These are phyloP conservation scores for Sclerotinia minor DNA, from an alignment of 2,329 filamentous ascomycete species.

Conservation along the genomic window DNA sequence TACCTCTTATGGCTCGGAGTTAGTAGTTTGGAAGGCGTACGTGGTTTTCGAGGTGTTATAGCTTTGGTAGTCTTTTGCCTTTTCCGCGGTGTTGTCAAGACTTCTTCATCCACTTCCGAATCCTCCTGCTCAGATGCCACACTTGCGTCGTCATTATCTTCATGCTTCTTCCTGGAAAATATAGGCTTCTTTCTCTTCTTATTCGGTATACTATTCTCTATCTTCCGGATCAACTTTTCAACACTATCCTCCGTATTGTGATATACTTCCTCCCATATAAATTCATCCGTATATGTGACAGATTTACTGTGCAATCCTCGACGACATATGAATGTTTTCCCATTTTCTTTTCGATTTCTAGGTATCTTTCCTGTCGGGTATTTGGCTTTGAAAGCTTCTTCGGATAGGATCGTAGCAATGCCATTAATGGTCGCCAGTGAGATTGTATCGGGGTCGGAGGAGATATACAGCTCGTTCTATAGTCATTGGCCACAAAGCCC, in stretches of 20 bases:
- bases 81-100: constrained; percentile 54
- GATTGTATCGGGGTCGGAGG: constrained; percentile 82
- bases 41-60: constrained; percentile 40
- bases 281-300: constrained; percentile 88
- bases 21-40: constrained; percentile 48
- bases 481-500: constrained; percentile 28
- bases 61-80: constrained; percentile 51
- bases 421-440: constrained; percentile 87
- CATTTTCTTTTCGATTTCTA: constrained; percentile 69
- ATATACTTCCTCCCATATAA: constrained; percentile 86
- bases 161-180: constrained; percentile 20
- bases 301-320: constrained; percentile 87
- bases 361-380: constrained; percentile 77
- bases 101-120: constrained; percentile 25
- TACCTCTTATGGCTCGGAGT: constrained; percentile 66
- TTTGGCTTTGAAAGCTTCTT: constrained; percentile 61
- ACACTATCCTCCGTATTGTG: constrained; percentile 41
- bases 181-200: constrained; percentile 52
- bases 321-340: constrained; percentile 87
- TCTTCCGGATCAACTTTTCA: constrained; percentile 37
- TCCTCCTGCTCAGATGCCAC: constrained; percentile 33
- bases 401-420: constrained; percentile 78
- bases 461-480: constrained; percentile 89
- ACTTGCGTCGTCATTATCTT: constrained; percentile 35
- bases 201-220: constrained; percentile 73